Evolutionary conservation across 768 basidiomycete species (phyloP), one percentile per base, ranked within the genome.

Genomic region (Rhizopogon vulgaris): DNA sequence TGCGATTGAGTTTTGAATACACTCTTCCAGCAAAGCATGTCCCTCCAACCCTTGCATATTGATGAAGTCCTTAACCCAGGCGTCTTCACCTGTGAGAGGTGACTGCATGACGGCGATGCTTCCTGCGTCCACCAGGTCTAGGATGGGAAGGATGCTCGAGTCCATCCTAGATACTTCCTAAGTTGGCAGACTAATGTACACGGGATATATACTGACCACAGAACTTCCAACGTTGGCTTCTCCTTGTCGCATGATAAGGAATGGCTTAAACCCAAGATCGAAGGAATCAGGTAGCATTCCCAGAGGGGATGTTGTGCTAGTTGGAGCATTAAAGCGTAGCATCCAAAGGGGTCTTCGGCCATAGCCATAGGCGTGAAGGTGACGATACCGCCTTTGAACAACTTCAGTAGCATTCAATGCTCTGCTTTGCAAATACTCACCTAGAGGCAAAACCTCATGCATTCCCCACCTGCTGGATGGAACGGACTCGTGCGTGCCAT

Each of bases 341-440:
- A 65, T 12, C 73, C 78, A 34, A 73, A 48, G 5, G 80, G 78
- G 60, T 84, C 74, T 34, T 78, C 74, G 11, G 75, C 55, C 42
- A 90, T 72, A 17, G 80, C 84, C 49, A 69, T 69, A 1, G 87
- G 76, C 15, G 83, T 84, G 53, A 90, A 85, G 1, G 87, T 87
- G 2, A 83, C 75, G 55, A 90, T 67, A 3, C 89, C 89, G 43
- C 89, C 89, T 90, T 52, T 15, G 25, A 9, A 12, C 22, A 53
- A 28, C 30, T 28, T 58, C 27, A 56, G 34, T 17, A 18, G 49
- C 25, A 12, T 18, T 11, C 4, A 50, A 10, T 14, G 7, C 14
- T 14, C 8, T 15, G 22, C 14, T 34, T 36, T 34, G 14, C 17
- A 34, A 12, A 7, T 42, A 64, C 77, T 46, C 60, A 87, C 88